Percentiles rank a stretch among this genome's conserved stretches.
phyloP scores from a whole-genome alignment of 2,329 filamentous ascomycete genomes.

The Malbranchea zuffiana region DNA sequence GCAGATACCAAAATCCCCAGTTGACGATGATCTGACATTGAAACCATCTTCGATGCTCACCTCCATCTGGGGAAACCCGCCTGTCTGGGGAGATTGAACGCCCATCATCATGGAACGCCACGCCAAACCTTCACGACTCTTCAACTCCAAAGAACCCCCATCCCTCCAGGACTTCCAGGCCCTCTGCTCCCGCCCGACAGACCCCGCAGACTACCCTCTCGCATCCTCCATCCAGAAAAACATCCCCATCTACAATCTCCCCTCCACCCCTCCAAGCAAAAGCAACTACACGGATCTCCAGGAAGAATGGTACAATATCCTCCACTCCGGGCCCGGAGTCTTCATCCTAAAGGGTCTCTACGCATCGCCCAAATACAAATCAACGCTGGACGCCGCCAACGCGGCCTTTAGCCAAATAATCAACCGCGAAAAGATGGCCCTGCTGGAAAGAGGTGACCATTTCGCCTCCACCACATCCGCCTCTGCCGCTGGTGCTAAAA shows the following conservation, averaged over 20 bases:
- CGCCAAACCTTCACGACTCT: too few species aligned
- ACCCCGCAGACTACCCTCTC: slow-evolving; percentile 38
- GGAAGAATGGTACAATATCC: slow-evolving; percentile 50
- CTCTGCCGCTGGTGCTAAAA: too few species aligned
- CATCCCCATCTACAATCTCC: slow-evolving; percentile 47
- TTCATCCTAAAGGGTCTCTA: slow-evolving; percentile 48
- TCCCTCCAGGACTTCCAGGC: too few species aligned
- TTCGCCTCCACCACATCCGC: slow-evolving; percentile 47
- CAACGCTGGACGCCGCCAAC: slow-evolving; percentile 39
- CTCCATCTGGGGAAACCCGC: too few species aligned
- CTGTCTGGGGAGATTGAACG: too few species aligned
- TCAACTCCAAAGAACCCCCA: too few species aligned
- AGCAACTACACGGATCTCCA: slow-evolving; percentile 36
- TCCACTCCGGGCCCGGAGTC: slow-evolving; percentile 48
- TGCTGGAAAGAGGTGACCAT: slow-evolving; percentile 44
- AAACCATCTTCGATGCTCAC: too few species aligned
- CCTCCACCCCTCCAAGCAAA: slow-evolving; percentile 24
- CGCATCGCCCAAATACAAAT: slow-evolving; percentile 18
- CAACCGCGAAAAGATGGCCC: slow-evolving; percentile 30
- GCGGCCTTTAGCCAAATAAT: slow-evolving; percentile 41
- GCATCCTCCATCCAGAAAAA: slow-evolving; percentile 38
- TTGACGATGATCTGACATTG: too few species aligned
- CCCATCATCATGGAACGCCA: too few species aligned
- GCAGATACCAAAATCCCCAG: too few species aligned
- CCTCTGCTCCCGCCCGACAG: slow-evolving; percentile 35